A percentile compares a stretch with the other conserved stretches of the same genome.
Conservation (phyloP, 2,329 filamentous ascomycete genomes). For the Fusarium temperatum region DNA sequence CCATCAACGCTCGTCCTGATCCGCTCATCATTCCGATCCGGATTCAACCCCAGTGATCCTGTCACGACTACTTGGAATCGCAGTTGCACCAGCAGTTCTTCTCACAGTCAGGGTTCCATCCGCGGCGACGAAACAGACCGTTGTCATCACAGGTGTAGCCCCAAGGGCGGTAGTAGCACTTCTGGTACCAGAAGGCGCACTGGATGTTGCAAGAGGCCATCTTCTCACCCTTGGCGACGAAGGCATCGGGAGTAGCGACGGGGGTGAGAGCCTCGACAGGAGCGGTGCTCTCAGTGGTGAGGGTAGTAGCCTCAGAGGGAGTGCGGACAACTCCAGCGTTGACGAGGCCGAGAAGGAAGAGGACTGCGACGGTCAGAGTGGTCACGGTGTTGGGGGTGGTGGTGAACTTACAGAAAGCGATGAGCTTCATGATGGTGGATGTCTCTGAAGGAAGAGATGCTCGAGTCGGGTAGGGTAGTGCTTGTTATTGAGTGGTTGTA, state of each 20-base stretch:
- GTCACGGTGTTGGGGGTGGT: background rate
- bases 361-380: background rate
- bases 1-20: accelerated
- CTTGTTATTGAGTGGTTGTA: background rate
- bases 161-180: constrained; percentile 10
- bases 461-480: background rate
- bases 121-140: background rate
- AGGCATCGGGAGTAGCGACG: background rate
- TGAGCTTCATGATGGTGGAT: background rate
- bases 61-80: background rate
- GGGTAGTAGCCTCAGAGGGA: background rate
- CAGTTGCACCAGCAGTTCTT: constrained; percentile 13
- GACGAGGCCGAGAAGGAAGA: background rate
- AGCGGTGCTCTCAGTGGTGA: background rate
- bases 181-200: background rate
- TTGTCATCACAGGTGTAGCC: constrained; percentile 3
- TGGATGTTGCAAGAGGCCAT: background rate
- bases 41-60: background rate
- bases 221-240: background rate
- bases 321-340: background rate
- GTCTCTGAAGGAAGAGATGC: background rate
- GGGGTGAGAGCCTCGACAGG: background rate
- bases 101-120: constrained; percentile 10
- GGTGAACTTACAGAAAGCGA: background rate
- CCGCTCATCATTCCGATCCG: background rate